Evolutionary conservation across 192 early-diverging fungal species (phyloP).

Genomic region (Phycomyces nitens): DNA sequence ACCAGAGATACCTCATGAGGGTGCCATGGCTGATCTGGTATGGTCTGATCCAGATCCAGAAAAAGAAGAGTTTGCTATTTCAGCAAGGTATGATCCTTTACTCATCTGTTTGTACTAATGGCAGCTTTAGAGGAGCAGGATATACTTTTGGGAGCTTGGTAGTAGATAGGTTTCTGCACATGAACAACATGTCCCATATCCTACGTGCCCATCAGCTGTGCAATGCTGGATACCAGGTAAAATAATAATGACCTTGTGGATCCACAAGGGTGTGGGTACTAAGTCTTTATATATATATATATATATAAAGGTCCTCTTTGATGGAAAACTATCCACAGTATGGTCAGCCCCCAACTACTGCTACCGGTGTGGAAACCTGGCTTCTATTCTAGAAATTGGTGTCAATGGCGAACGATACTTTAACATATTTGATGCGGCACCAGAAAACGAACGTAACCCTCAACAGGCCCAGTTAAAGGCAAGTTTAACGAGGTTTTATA

Average conservation of each 20-base stretch:
- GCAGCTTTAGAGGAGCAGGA: slow-evolving; percentile 67
- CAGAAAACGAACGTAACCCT: slow-evolving; percentile 62
- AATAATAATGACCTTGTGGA: slow-evolving; percentile 6
- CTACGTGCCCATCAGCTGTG: slow-evolving; percentile 86
- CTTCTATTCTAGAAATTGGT: slow-evolving; percentile 78
- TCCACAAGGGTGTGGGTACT: background rate
- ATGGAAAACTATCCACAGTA: slow-evolving; percentile 81
- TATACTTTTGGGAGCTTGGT: slow-evolving; percentile 83
- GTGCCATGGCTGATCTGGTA: slow-evolving; percentile 92
- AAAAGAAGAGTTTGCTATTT: slow-evolving; percentile 75
- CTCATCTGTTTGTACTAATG: slow-evolving; percentile 2
- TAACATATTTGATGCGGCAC: slow-evolving; percentile 87
- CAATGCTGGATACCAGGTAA: slow-evolving; percentile 79
- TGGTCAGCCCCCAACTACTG: slow-evolving; percentile 89
- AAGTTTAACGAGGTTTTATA: background rate
- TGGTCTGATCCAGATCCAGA: slow-evolving; percentile 85
- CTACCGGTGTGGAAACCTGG: slow-evolving; percentile 83
- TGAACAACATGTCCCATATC: slow-evolving; percentile 78
- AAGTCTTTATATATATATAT: slow-evolving; percentile 9
- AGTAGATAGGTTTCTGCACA: slow-evolving; percentile 72
- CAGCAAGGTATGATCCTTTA: too few relatives aligned
- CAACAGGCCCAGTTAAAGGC: background rate
- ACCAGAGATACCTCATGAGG: slow-evolving; percentile 86
- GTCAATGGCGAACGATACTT: slow-evolving; percentile 73
- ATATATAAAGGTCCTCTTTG: slow-evolving; percentile 66